Percentiles rank a stretch among this genome's conserved stretches.
Evolutionary conservation across 805 yeast genomes (phyloP).

Genomic region (Lipomyces spencermartinsiae): DNA sequence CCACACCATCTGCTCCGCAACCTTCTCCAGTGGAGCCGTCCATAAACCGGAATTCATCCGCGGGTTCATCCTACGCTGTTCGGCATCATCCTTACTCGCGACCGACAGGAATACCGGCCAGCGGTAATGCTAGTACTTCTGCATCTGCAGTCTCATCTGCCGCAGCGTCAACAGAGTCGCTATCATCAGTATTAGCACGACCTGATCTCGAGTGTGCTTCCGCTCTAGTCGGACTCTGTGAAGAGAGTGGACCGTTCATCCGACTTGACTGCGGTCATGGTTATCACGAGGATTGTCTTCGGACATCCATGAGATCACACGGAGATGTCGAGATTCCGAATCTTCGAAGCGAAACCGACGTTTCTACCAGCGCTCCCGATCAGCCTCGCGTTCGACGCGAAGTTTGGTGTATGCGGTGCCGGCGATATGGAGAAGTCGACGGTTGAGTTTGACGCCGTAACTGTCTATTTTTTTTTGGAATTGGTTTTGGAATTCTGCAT

Average conservation of each 20-base stretch:
- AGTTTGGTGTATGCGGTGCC: constrained; percentile 46
- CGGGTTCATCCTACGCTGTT: constrained; percentile 15
- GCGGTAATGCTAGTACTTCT: constrained; percentile 6
- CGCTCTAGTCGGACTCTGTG: constrained; percentile 41
- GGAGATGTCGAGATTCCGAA: constrained; percentile 44
- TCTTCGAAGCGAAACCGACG: constrained; percentile 32
- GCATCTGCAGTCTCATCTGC: not conserved
- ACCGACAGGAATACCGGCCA: constrained; percentile 11
- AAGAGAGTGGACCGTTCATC: constrained; percentile 30
- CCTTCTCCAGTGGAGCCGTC: not conserved
- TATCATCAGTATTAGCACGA: constrained; percentile 29
- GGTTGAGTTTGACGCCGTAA: not conserved
- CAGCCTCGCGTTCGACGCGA: constrained; percentile 32
- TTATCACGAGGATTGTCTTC: constrained; percentile 43
- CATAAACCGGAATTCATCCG: not conserved
- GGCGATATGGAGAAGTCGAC: constrained; percentile 41
- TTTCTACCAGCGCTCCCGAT: constrained; percentile 13
- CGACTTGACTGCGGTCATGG: constrained; percentile 44
- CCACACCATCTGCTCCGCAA: constrained; percentile 1
- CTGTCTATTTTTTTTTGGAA: not conserved
- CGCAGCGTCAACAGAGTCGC: not conserved
- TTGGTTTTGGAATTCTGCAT: not conserved
- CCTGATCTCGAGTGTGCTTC: constrained; percentile 43
- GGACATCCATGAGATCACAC: constrained; percentile 42
- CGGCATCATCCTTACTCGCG: constrained; percentile 37